Percentiles rank a stretch among this genome's conserved stretches.
Conservation (phyloP, 2,329 filamentous ascomycete genomes). For the Drechslerella stenobrocha region DNA sequence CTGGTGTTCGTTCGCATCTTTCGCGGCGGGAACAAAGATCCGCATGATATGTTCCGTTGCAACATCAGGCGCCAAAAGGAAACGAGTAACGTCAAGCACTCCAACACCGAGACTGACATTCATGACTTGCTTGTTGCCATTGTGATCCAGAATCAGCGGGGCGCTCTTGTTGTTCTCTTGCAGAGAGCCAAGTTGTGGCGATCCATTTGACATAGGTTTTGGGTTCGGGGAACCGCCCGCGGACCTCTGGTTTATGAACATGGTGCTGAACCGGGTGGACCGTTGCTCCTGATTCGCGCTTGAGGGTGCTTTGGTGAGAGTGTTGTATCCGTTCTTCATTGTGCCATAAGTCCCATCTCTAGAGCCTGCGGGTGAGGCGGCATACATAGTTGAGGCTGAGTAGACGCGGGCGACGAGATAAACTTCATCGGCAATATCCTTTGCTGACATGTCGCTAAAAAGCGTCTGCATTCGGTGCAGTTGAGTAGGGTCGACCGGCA, state of each 20-base stretch:
- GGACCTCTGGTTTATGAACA: conserved; percentile 40
- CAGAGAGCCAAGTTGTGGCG: conserved; percentile 33
- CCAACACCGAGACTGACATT: conserved; percentile 52
- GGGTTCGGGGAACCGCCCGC: background rate
- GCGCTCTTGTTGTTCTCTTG: conserved; percentile 36
- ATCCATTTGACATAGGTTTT: conserved; percentile 28
- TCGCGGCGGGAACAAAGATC: conserved; percentile 52
- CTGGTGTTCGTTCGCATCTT: conserved; percentile 40
- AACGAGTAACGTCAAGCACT: conserved; percentile 52
- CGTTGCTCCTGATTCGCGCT: conserved; percentile 16
- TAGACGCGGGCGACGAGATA: conserved; percentile 83
- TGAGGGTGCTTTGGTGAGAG: conserved; percentile 21
- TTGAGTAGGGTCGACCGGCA: conserved; percentile 67
- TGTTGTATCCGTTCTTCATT: conserved; percentile 36
- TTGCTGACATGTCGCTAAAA: conserved; percentile 80
- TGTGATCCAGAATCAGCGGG: conserved; percentile 28
- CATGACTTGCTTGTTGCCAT: conserved; percentile 36
- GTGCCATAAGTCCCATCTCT: conserved; percentile 44
- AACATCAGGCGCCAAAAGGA: conserved; percentile 51
- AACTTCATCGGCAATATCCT: conserved; percentile 74
- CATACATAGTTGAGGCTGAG: conserved; percentile 55
- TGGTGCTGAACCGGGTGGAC: conserved; percentile 40
- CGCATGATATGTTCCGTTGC: conserved; percentile 53
- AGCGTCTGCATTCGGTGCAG: conserved; percentile 76
- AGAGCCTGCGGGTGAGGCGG: conserved; percentile 57